A percentile compares a stretch with the other conserved stretches of the same genome.
Evolutionary conservation across 345 rosid genomes (phyloP).

Genomic region (Sonneratia caseolaris): DNA sequence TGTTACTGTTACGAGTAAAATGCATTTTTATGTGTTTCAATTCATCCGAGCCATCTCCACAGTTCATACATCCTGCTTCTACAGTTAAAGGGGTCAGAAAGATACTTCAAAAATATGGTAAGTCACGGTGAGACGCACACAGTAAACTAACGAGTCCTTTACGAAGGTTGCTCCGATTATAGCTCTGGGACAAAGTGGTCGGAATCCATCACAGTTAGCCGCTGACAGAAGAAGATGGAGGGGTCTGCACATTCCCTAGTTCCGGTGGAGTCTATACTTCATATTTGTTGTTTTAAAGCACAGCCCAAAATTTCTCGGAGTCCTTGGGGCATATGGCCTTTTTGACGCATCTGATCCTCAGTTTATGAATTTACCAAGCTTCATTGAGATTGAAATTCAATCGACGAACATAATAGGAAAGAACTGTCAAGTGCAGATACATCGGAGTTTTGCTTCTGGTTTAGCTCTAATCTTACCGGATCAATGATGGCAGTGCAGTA

Average conservation of each 20-base stretch:
- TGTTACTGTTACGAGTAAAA: too few species aligned
- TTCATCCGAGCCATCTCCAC: too few species aligned
- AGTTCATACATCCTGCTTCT: too few species aligned
- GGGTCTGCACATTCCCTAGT: constrained; percentile 22
- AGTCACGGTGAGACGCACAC: too few species aligned
- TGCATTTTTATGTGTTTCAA: too few species aligned
- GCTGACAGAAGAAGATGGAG: constrained; percentile 17
- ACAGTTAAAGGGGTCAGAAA: too few species aligned
- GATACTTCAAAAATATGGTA: too few species aligned
- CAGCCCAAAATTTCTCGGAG: background rate
- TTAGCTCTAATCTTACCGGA: constrained; percentile 20
- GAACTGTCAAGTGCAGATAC: constrained; percentile 20
- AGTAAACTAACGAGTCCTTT: too few species aligned
- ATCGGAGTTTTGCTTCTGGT: constrained; percentile 42
- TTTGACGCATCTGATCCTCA: background rate
- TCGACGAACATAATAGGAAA: constrained; percentile 2
- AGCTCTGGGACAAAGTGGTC: too few species aligned
- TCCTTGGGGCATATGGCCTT: background rate
- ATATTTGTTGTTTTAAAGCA: constrained; percentile 12
- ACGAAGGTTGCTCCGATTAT: too few species aligned
- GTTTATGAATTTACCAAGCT: background rate
- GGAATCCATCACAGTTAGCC: too few species aligned
- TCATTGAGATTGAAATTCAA: background rate
- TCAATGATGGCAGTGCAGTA: too few species aligned
- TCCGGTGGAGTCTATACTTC: constrained; percentile 16